Conservation (phyloP, 495 filamentous ascomycete genomes). For the Hamigera avellanea region DNA sequence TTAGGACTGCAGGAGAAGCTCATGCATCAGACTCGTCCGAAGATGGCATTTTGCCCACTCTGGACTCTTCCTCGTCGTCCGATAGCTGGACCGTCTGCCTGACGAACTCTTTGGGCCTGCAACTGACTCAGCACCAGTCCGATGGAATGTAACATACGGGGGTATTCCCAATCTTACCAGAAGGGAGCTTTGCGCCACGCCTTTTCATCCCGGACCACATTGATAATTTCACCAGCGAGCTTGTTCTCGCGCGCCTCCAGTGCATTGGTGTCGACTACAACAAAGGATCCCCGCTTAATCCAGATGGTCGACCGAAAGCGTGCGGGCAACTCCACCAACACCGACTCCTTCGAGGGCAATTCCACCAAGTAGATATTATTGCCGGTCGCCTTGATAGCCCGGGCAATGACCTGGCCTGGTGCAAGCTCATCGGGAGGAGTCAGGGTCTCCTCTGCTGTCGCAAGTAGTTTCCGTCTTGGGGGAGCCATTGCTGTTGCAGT, state of each 20-base stretch:
- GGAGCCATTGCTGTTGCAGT: conserved; percentile 45
- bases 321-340: conserved; percentile 64
- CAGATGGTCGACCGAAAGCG: conserved; percentile 84
- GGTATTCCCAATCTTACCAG: too few relatives aligned
- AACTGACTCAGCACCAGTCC: conserved; percentile 1
- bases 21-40: conserved; percentile 44
- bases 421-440: conserved; percentile 61
- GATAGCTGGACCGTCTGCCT: conserved; percentile 35
- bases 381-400: conserved; percentile 68
- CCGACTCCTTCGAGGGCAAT: conserved; percentile 40
- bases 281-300: conserved; percentile 78
- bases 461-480: conserved; percentile 61
- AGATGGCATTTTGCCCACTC: conserved; percentile 71
- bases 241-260: conserved; percentile 63
- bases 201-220: conserved; percentile 85
- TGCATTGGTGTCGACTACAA: conserved; percentile 63
- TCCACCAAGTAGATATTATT: conserved; percentile 76
- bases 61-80: conserved; percentile 62
- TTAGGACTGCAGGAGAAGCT: too few relatives aligned
- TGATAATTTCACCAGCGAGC: conserved; percentile 80
- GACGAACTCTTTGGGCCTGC: conserved; percentile 70
- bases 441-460: conserved; percentile 61
- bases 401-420: conserved; percentile 55
- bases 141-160: conserved; percentile 5
- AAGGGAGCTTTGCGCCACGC: conserved; percentile 82